Percentiles rank a stretch among this genome's conserved stretches.
These are phyloP conservation scores for Neofusicoccum sp. DNA, from an alignment of 2,329 filamentous ascomycete species.

Conservation along the genomic window DNA sequence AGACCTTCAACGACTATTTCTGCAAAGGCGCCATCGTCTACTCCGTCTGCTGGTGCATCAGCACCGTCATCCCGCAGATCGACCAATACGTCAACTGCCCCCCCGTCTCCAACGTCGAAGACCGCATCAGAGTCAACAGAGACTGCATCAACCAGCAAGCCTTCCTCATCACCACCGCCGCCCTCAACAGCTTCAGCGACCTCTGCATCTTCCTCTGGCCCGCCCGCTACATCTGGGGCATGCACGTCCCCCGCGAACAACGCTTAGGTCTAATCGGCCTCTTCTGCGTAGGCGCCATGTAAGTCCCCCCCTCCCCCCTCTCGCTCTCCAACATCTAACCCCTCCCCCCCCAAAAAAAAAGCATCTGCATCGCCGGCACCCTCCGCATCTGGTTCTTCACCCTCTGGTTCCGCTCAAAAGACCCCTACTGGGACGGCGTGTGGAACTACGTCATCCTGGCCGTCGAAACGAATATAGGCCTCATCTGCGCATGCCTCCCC, in stretches of 20 bases:
- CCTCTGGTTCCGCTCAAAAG: conserved; percentile 28
- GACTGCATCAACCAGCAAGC: conserved; percentile 30
- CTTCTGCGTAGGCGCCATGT: conserved; percentile 39
- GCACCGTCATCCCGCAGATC: conserved; percentile 28
- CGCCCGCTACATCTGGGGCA: conserved; percentile 27
- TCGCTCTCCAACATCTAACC: not conserved
- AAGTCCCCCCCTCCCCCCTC: not conserved
- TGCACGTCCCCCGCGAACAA: conserved; percentile 30
- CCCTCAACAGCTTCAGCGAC: conserved; percentile 33
- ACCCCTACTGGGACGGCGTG: conserved; percentile 31
- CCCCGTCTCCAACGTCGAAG: not conserved
- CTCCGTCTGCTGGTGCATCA: conserved; percentile 24
- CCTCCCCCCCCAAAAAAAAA: conserved; percentile 13
- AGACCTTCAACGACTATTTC: conserved; percentile 27
- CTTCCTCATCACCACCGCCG: conserved; percentile 28
- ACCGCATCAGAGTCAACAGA: conserved; percentile 11
- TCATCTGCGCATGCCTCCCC: conserved; percentile 33
- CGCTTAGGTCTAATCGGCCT: conserved; percentile 30
- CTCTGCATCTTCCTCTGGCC: conserved; percentile 36
- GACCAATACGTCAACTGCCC: conserved; percentile 22
- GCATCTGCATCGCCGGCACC: conserved; percentile 33
- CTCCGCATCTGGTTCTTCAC: conserved; percentile 31
- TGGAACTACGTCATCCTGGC: conserved; percentile 29
- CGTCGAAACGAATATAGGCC: conserved; percentile 30
- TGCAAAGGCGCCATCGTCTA: conserved; percentile 28